Base-by-base conservation (phyloP, 371 early-diverging fungal species). In the Mortierella sp. region DNA sequence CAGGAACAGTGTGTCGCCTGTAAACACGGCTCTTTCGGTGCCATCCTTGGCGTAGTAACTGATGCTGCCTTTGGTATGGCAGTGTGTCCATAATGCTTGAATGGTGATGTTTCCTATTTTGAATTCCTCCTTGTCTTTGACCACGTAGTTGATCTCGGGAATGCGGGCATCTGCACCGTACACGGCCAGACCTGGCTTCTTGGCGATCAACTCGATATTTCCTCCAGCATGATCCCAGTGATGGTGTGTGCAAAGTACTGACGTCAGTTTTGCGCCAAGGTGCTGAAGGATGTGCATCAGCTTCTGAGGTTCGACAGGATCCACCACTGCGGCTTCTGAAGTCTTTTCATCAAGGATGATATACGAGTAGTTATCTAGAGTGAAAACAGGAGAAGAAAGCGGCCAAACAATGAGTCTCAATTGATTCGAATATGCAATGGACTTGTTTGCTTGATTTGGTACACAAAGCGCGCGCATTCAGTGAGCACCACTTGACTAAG, bases 41-140 rank as follows among this genome's bases (percentile, higher is more conserved):
- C 76, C 79, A 54, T 90, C 92, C 18, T 78, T 84, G 26, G 94
- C 90, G 80, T 90, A 95, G 81, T 93, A 97, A 63, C 91, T 90
- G 4, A 96, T 89, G 80, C 91, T 91, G 30, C 96, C 95, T 61
- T 86, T 89, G 30, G 98, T 98, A 80, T 98, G 98, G 64, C 97
- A 94, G n/a, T 88, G 86, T 5, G 96, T 96, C 79, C 87, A 84
- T 2, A 93, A 78, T 0, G 92, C 82, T 27, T 79, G 79, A 23
- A 93, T 81, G 26, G 84, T 83, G 10, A 94, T 70, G 18, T 83
- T 84, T 26, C 95, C 94, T 19, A 96, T 76, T 30, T 86, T 87
- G 80, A 94, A 95, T 54, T 88, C 84, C 60, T 91, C 91, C 57
- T 87, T 87, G 79, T 95, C 90, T 47, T 83, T 82, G 51, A 94